phyloP scores from a whole-genome alignment of 2,329 filamentous ascomycete genomes.

The Beauveria caledonica region DNA sequence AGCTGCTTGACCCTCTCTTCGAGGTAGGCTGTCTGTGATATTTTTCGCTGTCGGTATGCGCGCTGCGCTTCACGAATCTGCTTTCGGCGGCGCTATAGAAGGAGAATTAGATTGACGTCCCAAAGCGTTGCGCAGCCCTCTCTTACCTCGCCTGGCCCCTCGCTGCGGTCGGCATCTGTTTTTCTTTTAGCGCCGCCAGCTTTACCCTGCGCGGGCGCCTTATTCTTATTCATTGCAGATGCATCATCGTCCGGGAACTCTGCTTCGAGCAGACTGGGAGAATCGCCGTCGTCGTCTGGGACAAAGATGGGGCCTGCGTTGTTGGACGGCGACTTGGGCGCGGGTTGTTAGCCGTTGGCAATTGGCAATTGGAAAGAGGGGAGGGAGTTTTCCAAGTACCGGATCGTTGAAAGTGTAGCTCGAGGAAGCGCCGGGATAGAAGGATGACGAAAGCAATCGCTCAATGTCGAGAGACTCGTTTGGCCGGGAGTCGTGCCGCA shows the following conservation, averaged over 20 bases:
- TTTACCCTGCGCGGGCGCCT: background rate
- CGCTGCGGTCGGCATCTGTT: background rate
- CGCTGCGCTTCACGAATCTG: conserved; percentile 75
- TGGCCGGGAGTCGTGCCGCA: background rate
- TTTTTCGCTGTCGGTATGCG: conserved; percentile 71
- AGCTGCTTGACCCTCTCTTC: conserved; percentile 58
- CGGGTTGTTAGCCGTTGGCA: background rate
- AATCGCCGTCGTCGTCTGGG: background rate
- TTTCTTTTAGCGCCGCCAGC: background rate
- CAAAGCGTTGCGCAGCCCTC: background rate
- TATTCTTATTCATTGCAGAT: background rate
- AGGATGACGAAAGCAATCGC: background rate
- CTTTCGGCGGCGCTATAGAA: conserved; percentile 60
- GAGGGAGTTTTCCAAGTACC: background rate
- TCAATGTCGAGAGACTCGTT: conserved; percentile 1
- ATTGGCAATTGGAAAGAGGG: background rate
- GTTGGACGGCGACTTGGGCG: background rate
- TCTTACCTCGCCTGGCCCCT: conserved; percentile 5
- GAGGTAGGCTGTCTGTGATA: conserved; percentile 62
- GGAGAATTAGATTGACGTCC: background rate
- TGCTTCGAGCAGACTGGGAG: background rate
- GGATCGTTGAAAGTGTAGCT: background rate
- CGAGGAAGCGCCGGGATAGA: conserved; percentile 2
- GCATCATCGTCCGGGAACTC: background rate
- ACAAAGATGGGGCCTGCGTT: background rate